Evolutionary conservation across 768 basidiomycete species (phyloP), one percentile per base, ranked within the genome.

Genomic region (Hericium rajendrae): DNA sequence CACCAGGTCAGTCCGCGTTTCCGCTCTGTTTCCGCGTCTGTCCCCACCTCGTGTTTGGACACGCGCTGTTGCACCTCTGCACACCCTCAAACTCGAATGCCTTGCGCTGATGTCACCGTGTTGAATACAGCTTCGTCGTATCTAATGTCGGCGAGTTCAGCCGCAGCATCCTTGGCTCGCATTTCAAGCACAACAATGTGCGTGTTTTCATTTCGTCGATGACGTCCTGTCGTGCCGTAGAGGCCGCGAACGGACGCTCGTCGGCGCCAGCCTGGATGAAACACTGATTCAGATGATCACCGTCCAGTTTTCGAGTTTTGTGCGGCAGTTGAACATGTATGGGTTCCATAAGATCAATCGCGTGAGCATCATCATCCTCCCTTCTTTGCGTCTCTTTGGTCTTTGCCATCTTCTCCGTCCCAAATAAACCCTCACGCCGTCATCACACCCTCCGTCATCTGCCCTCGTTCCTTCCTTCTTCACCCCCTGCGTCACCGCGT

Each of bases 281-380:
- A 55, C 51, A 56, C 58, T 46, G 40, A 53, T 39, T 49, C 24
- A 13, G 48, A 46, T 50, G 48, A 24, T 18, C 26, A 24, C 13
- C 53, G 26, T 53, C 28, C 66, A 95, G 85, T 95, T 97, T 70
- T 91, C 90, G 12, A 91, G 88, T 66, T 95, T 97, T 69, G 91
- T 94, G 55, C 84, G 94, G 62, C 93, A 95, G 68, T 79, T 94
- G 61, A 94, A 95, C 77, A 94, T 94, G 90, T 95, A 94, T 66
- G 92, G 91, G 26, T 95, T 94, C 71, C 91, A 92, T 74, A 94
- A 94, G 73, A 91, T 91, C 72, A 92, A 92, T 69, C 79, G 90
- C 72, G 86, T 89, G 57, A 60, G 81, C 75, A 24, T 2, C 8
- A 6, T 38, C 9, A 13, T 49, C 6, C 22, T n/a, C 16, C 38